A percentile compares a stretch with the other conserved stretches of the same genome.
Conservation (phyloP, 1,139 yeast species). For the Debaryomycetaceae sp. region DNA sequence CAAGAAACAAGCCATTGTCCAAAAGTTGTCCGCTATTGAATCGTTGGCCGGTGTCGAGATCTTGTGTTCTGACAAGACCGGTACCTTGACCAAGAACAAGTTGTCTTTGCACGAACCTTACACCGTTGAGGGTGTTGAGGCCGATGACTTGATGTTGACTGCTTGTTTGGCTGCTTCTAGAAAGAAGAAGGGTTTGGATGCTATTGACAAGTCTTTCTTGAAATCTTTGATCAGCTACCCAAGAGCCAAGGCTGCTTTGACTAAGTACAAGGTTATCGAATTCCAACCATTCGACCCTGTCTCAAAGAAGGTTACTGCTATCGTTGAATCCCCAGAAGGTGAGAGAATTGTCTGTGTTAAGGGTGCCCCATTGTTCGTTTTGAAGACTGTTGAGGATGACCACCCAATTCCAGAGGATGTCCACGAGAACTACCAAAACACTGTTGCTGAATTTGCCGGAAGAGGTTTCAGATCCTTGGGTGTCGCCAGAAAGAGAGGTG, state of each 20-base stretch:
- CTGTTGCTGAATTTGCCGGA: conserved; percentile 95
- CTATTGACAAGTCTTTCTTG: conserved; percentile 95
- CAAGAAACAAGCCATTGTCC: conserved; percentile 97
- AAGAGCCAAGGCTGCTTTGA: conserved; percentile 91
- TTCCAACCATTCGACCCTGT: conserved; percentile 98
- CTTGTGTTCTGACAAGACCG: conserved; percentile 98
- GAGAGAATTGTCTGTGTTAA: conserved; percentile 94
- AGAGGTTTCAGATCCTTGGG: conserved; percentile 99
- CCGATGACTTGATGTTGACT: conserved; percentile 95
- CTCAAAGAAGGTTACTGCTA: conserved; percentile 93
- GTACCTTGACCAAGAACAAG: conserved; percentile 98
- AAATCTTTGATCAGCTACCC: conserved; percentile 84
- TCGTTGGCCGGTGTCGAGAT: conserved; percentile 99
- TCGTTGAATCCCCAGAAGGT: conserved; percentile 94
- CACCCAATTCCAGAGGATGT: conserved; percentile 95
- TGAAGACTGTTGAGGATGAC: conserved; percentile 94
- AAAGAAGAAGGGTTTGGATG: conserved; percentile 98
- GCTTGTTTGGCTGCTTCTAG: conserved; percentile 98
- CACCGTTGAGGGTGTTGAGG: conserved; percentile 98
- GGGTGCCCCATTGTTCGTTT: conserved; percentile 95
- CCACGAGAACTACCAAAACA: conserved; percentile 93
- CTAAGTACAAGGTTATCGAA: conserved; percentile 91
- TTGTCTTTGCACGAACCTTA: conserved; percentile 95
- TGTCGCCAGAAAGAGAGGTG: conserved; percentile 99
- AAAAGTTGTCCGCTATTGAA: conserved; percentile 96